These are phyloP conservation scores for Phyllosticta citribraziliensis DNA, from an alignment of 2,329 filamentous ascomycete genomes.

Conservation along the genomic window DNA sequence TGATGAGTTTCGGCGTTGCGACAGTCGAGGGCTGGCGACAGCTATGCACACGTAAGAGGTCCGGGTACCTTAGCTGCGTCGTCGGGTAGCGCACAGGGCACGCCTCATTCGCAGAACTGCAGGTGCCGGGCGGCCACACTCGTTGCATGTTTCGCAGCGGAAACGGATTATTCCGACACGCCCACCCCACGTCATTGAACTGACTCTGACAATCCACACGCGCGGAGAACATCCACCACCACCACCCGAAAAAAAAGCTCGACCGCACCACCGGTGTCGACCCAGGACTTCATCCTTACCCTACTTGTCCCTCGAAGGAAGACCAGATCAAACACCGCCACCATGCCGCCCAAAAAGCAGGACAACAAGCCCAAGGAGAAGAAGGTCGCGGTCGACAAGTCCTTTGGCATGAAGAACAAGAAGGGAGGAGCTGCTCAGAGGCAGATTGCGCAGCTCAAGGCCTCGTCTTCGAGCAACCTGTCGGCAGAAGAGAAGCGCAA, in stretches of 20 bases:
- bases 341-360: constrained; percentile 61
- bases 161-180: background rate
- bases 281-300: background rate
- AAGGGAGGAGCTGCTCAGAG: constrained; percentile 87
- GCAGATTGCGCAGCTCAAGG: constrained; percentile 74
- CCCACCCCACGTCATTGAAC: background rate
- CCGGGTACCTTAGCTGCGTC: background rate
- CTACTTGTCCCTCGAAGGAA: background rate
- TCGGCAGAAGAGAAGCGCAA: constrained; percentile 83
- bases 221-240: background rate
- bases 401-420: constrained; percentile 99
- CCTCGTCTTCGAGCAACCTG: constrained; percentile 63
- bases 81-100: background rate
- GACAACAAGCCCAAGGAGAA: constrained; percentile 35
- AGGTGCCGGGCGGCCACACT: background rate
- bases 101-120: background rate
- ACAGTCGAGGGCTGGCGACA: constrained; percentile 4
- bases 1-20: background rate
- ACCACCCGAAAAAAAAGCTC: background rate
- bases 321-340: constrained; percentile 27
- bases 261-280: background rate
- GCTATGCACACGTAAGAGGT: background rate
- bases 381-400: constrained; percentile 81
- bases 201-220: background rate
- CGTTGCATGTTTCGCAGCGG: background rate